A percentile compares a stretch with the other conserved stretches of the same genome.
Conservation (phyloP, 2,329 filamentous ascomycete species). For the Xylariaceae sp. region DNA sequence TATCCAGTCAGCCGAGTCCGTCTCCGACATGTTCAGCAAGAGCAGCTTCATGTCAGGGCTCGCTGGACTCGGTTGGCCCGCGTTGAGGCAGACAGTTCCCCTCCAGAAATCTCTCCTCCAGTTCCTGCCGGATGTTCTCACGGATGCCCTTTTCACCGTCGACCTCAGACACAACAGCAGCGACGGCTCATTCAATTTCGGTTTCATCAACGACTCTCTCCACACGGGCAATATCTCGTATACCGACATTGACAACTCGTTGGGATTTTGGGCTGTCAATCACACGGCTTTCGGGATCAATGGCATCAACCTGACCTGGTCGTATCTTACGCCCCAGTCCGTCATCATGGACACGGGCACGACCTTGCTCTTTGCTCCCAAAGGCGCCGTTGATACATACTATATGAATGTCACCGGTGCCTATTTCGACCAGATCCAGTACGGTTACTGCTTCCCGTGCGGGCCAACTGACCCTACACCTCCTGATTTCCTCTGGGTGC, state of each 20-base stretch:
- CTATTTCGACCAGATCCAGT: conserved; percentile 41
- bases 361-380: conserved; percentile 59
- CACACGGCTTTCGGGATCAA: conserved; percentile 35
- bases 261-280: conserved; percentile 42
- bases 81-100: conserved; percentile 42
- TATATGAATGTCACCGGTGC: conserved; percentile 54
- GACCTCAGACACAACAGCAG: conserved; percentile 46
- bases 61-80: conserved; percentile 47
- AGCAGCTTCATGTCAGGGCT: conserved; percentile 45
- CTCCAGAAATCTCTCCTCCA: conserved; percentile 43
- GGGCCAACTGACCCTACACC: conserved; percentile 47
- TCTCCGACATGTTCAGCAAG: conserved; percentile 41
- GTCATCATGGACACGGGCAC: conserved; percentile 68
- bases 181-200: conserved; percentile 48
- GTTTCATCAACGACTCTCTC: conserved; percentile 40
- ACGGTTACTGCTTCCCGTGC: conserved; percentile 57
- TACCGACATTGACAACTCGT: conserved; percentile 46
- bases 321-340: conserved; percentile 36
- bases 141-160: conserved; percentile 43
- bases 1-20: conserved; percentile 45
- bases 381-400: conserved; percentile 55
- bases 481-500: conserved; percentile 53
- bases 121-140: conserved; percentile 38
- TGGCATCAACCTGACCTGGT: conserved; percentile 32
- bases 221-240: conserved; percentile 42